phyloP scores from a whole-genome alignment of 176 grass and related monocot species.

The Ananas comosus region DNA sequence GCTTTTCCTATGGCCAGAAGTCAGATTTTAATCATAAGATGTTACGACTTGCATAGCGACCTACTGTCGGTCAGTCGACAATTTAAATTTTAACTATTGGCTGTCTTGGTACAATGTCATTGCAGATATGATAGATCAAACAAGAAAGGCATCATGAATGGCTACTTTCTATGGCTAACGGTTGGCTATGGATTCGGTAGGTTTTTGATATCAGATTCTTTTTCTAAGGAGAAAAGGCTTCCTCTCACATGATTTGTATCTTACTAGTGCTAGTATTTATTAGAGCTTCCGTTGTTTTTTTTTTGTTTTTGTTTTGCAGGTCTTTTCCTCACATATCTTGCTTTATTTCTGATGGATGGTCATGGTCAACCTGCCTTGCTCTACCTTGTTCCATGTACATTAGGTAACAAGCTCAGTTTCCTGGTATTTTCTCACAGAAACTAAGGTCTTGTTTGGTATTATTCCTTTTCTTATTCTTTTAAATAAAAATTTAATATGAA shows the following conservation, averaged over 20 bases:
- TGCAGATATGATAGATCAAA: constrained; percentile 79
- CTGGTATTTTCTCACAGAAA: background rate
- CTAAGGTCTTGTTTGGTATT: background rate
- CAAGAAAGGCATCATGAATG: constrained; percentile 63
- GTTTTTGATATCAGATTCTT: constrained; percentile 8
- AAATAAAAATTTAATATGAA: background rate
- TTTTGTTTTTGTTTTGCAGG: constrained; percentile 27
- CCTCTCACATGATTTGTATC: background rate
- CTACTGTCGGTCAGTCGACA: background rate
- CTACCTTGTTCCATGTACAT: constrained; percentile 86
- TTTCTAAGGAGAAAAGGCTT: background rate
- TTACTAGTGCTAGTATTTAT: background rate
- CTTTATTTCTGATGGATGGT: constrained; percentile 79
- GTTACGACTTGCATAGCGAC: background rate
- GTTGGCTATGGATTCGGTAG: constrained; percentile 84
- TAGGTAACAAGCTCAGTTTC: constrained; percentile 39
- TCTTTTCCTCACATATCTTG: constrained; percentile 81
- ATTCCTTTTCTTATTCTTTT: background rate
- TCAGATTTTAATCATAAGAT: no score
- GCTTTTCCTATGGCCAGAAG: no score
- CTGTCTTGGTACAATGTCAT: background rate
- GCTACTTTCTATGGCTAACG: constrained; percentile 86
- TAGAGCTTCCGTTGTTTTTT: no score
- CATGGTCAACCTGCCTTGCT: constrained; percentile 81
- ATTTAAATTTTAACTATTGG: background rate